Percentiles rank a stretch among this genome's conserved stretches.
These are phyloP conservation scores for Cubamyces lactineus DNA, from an alignment of 768 basidiomycete species.

Conservation along the genomic window DNA sequence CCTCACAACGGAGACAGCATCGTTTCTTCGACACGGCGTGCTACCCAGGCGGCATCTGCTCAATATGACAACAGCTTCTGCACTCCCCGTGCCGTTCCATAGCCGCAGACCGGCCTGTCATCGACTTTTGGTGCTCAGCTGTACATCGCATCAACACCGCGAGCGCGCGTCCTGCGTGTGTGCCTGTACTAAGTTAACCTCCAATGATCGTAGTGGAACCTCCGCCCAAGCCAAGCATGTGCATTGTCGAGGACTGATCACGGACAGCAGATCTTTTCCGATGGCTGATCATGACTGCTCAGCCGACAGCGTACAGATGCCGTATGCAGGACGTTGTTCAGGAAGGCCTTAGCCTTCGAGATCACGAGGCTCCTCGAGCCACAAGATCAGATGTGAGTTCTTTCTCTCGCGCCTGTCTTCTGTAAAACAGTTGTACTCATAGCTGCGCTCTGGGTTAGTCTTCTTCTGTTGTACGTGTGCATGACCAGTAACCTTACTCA, in stretches of 20 bases:
- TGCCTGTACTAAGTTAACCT: conserved; percentile 19
- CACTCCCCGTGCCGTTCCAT: no score
- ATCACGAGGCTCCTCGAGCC: conserved; percentile 6
- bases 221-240: not conserved
- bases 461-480: not conserved
- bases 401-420: not conserved
- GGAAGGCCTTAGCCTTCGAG: conserved; percentile 12
- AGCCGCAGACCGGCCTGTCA: no score
- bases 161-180: not conserved
- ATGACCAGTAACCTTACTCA: not conserved
- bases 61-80: no score
- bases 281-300: conserved; percentile 5
- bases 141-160: not conserved
- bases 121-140: no score
- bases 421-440: not conserved
- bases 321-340: conserved; percentile 5
- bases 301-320: conserved; percentile 5
- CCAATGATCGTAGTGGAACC: conserved; percentile 4
- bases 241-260: conserved; percentile 10
- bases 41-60: no score
- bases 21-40: no score
- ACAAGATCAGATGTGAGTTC: not conserved
- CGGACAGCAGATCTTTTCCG: conserved; percentile 2
- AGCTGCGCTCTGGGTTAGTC: not conserved
- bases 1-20: no score